Percentiles rank a stretch among this genome's conserved stretches.
phyloP scores from a whole-genome alignment of 768 basidiomycete species.

The Suillus luteus region DNA sequence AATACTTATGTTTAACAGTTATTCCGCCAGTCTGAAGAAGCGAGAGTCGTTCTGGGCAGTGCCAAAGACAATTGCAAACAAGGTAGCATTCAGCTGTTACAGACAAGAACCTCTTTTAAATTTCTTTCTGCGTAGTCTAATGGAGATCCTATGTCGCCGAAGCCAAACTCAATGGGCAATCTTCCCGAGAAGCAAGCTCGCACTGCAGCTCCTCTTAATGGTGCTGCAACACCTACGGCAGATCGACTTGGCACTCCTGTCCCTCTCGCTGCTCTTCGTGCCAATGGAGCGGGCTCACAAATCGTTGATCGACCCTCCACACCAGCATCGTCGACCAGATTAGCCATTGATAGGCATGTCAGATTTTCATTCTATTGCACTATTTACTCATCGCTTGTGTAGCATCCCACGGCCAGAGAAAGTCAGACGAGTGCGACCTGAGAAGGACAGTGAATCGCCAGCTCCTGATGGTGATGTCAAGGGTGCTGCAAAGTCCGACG shows the following conservation, averaged over 20 bases:
- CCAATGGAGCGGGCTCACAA: slow-evolving; percentile 30
- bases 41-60: slow-evolving; percentile 60
- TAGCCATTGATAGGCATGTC: slow-evolving; percentile 66
- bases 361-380: not conserved
- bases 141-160: slow-evolving; percentile 32
- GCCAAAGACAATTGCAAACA: slow-evolving; percentile 31
- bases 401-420: slow-evolving; percentile 83
- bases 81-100: slow-evolving; percentile 28
- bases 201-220: slow-evolving; percentile 39
- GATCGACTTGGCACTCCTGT: slow-evolving; percentile 40
- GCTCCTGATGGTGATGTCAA: slow-evolving; percentile 33
- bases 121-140: slow-evolving; percentile 23
- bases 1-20: slow-evolving; percentile 41
- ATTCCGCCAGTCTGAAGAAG: slow-evolving; percentile 75
- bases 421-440: slow-evolving; percentile 57
- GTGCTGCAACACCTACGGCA: slow-evolving; percentile 34
- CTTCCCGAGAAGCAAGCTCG: slow-evolving; percentile 31
- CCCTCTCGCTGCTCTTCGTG: slow-evolving; percentile 58
- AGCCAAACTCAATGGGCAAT: slow-evolving; percentile 33
- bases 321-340: slow-evolving; percentile 45
- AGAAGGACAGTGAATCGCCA: slow-evolving; percentile 40
- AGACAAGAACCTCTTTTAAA: not conserved
- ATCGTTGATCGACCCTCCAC: slow-evolving; percentile 35
- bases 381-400: slow-evolving; percentile 16
- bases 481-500: slow-evolving; percentile 25